Conservation (phyloP, 208 protist species). For the Wallacemonas rigidus region DNA sequence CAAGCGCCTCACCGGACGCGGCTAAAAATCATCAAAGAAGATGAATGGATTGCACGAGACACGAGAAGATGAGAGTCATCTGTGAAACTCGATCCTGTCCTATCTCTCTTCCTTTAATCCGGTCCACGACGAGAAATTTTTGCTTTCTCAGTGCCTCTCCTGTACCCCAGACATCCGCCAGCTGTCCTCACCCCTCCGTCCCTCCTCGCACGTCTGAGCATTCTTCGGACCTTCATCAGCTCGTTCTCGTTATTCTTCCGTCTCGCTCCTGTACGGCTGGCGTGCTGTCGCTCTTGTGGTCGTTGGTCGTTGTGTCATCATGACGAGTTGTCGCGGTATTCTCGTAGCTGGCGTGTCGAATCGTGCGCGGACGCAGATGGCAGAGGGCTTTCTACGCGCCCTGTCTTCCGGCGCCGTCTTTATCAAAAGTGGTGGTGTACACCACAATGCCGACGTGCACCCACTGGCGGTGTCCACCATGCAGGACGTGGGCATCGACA, state of each 20-base stretch:
- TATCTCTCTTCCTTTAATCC: no score
- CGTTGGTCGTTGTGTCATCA: constrained; percentile 1
- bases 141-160: no score
- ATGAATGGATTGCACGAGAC: no score
- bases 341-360: constrained; percentile 79
- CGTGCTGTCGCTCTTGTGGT: background rate
- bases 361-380: constrained; percentile 81
- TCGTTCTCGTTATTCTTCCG: background rate
- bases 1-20: no score
- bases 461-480: constrained; percentile 66
- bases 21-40: no score
- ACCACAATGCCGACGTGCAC: constrained; percentile 54
- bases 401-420: constrained; percentile 60
- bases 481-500: constrained; percentile 54
- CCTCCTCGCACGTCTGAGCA: no score
- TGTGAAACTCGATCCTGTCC: no score
- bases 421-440: constrained; percentile 71
- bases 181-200: no score
- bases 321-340: constrained; percentile 78
- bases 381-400: constrained; percentile 69
- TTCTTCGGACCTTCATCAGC: no score
- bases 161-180: no score
- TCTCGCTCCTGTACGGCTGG: background rate
- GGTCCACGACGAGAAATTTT: no score
- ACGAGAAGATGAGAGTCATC: no score